Percentiles rank a stretch among this genome's conserved stretches.
phyloP scores from a whole-genome alignment of 2,329 filamentous ascomycete genomes.

The Alternaria angustiovoidea region DNA sequence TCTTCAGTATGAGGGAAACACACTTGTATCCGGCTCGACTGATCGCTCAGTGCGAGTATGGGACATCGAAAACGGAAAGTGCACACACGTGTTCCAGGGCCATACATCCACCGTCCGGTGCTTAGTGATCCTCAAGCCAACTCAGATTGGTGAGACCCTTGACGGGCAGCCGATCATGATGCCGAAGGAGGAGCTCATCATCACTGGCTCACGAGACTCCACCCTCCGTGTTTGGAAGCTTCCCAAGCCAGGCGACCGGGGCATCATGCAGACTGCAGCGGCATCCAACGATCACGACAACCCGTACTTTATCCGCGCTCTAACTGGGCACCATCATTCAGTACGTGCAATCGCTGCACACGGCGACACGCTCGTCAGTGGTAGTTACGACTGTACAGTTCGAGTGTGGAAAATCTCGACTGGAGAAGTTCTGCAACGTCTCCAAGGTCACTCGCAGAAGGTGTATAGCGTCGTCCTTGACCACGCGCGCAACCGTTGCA shows the following conservation, averaged over 20 bases:
- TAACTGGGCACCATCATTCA: constrained; percentile 88
- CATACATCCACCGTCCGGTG: constrained; percentile 98
- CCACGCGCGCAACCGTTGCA: constrained; percentile 89
- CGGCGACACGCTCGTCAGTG: constrained; percentile 94
- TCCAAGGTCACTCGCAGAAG: constrained; percentile 88
- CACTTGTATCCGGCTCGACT: constrained; percentile 92
- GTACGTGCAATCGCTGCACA: constrained; percentile 95
- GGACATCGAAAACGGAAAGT: constrained; percentile 93
- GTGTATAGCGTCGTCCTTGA: constrained; percentile 98
- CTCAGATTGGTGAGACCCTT: constrained; percentile 73
- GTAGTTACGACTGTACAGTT: constrained; percentile 94
- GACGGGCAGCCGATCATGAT: constrained; percentile 84
- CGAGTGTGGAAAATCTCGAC: constrained; percentile 98
- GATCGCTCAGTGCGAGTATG: constrained; percentile 98
- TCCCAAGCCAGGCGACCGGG: constrained; percentile 78
- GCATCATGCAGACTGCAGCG: constrained; percentile 80
- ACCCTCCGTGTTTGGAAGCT: constrained; percentile 94
- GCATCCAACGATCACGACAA: constrained; percentile 80
- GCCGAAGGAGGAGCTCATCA: constrained; percentile 94
- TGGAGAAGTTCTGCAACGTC: constrained; percentile 82
- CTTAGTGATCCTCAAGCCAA: constrained; percentile 90
- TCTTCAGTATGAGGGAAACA: constrained; percentile 93
- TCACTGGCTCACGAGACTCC: constrained; percentile 94
- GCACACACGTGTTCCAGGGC: constrained; percentile 95
- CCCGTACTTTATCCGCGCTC: constrained; percentile 89